Conservation (phyloP, 2,329 filamentous ascomycete genomes). For the Pseudogymnoascus sp. region DNA sequence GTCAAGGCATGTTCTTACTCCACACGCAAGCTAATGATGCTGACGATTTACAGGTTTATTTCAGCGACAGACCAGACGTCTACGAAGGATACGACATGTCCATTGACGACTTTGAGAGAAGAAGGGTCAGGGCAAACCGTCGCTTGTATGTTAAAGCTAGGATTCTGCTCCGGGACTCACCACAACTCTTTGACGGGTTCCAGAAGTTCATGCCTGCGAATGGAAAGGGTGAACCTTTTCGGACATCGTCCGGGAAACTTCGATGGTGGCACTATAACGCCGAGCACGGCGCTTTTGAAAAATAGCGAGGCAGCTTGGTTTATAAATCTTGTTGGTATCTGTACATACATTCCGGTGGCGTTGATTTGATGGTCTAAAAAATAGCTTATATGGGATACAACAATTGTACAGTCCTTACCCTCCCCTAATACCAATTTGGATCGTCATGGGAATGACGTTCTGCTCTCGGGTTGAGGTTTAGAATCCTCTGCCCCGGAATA, state of each 20-base stretch:
- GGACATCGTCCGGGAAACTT: not conserved
- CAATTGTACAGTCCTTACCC: not conserved
- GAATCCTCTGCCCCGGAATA: slow-evolving; percentile 48
- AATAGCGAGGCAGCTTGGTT: not conserved
- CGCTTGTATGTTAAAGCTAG: not conserved
- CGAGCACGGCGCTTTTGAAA: not conserved
- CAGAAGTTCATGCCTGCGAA: not conserved
- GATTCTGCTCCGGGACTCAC: not conserved
- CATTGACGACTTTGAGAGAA: not conserved
- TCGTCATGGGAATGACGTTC: slow-evolving; percentile 46
- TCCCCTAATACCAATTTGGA: slow-evolving; percentile 47
- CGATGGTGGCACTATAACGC: not conserved
- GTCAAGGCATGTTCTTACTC: not conserved
- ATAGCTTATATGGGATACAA: not conserved
- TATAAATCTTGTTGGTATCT: not conserved
- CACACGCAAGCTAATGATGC: not conserved
- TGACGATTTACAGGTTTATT: not conserved
- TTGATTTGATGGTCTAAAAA: not conserved
- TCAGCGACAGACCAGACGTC: not conserved
- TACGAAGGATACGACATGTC: not conserved
- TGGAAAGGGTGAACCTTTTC: not conserved
- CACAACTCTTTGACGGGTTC: not conserved
- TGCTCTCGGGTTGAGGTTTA: slow-evolving; percentile 50
- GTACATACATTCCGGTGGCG: not conserved
- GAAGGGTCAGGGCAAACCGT: not conserved